A percentile compares a stretch with the other conserved stretches of the same genome.
Evolutionary conservation across 2,329 filamentous ascomycete species (phyloP).

Genomic region (Talaromyces sp.): DNA sequence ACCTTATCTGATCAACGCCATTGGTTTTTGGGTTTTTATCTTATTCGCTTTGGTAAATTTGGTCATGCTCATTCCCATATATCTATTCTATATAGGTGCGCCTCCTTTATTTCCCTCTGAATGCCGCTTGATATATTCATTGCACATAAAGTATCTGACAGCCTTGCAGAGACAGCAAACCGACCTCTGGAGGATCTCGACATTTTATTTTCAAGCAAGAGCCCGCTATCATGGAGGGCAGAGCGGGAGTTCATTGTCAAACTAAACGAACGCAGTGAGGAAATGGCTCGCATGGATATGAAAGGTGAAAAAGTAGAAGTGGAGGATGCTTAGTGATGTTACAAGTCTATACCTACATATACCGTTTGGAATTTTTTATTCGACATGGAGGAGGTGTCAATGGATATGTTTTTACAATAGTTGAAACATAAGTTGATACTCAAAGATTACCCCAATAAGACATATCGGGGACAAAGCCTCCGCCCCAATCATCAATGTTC

Average conservation of each 20-base stretch:
- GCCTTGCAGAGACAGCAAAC: slow-evolving; percentile 18
- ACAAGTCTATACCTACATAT: not conserved
- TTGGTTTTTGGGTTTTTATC: slow-evolving; percentile 28
- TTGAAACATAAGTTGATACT: not conserved
- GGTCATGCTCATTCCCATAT: slow-evolving; percentile 22
- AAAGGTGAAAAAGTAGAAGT: not conserved
- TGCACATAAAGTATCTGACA: not conserved
- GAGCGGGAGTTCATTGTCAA: not conserved
- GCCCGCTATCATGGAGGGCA: not conserved
- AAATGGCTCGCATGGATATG: not conserved
- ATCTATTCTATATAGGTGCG: slow-evolving; percentile 22
- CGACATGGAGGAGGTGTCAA: no score
- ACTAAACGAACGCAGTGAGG: not conserved
- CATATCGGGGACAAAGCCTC: slow-evolving; percentile 12
- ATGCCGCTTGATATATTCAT: no score
- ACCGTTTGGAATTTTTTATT: no score
- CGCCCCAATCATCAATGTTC: slow-evolving; percentile 11
- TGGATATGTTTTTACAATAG: no score
- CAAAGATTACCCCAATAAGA: slow-evolving; percentile 4
- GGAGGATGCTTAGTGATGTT: not conserved
- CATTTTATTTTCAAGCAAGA: slow-evolving; percentile 22
- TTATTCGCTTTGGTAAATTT: slow-evolving; percentile 28
- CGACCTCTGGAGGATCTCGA: slow-evolving; percentile 22
- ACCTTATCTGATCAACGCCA: slow-evolving; percentile 27
- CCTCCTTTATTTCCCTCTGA: not conserved